Conservation (phyloP, 202 grass and related monocot genomes). For the Schoenoplectus triqueter region DNA sequence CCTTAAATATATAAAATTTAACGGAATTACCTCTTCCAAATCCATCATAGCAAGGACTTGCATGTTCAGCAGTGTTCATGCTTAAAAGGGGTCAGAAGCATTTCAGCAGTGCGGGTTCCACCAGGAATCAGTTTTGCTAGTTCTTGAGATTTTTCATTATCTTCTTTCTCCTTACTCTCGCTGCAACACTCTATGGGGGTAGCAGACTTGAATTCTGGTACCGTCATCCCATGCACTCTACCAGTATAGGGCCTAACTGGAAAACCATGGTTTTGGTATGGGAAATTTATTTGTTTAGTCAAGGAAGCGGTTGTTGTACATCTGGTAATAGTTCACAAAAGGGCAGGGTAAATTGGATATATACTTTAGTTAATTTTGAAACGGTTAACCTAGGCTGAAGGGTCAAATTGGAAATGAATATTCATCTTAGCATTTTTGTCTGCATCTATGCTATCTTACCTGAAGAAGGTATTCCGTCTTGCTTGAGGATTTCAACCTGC, state of each 20-base stretch:
- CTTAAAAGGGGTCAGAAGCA: conserved; percentile 52
- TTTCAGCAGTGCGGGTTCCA: conserved; percentile 57
- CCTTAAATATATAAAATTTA: neutral
- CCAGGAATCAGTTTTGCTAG: conserved; percentile 66
- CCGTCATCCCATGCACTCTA: neutral
- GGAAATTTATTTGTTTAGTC: neutral
- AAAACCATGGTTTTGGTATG: neutral
- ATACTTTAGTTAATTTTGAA: neutral
- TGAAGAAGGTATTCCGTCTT: too few species aligned
- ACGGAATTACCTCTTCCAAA: conserved; percentile 43
- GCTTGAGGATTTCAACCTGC: too few species aligned
- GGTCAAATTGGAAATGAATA: too few species aligned
- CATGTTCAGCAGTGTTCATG: conserved; percentile 54
- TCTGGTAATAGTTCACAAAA: conserved; percentile 44
- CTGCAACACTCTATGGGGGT: conserved; percentile 46
- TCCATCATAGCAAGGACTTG: conserved; percentile 62
- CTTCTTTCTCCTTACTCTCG: conserved; percentile 61
- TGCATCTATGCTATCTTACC: too few species aligned
- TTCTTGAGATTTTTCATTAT: conserved; percentile 69
- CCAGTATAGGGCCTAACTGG: conserved; percentile 2
- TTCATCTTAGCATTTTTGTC: too few species aligned
- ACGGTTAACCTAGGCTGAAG: too few species aligned
- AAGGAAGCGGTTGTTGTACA: neutral
- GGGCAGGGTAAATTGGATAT: neutral
- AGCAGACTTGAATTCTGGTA: neutral